Base-by-base conservation (phyloP, 2,329 filamentous ascomycete genomes). In the Fusarium sp. region DNA sequence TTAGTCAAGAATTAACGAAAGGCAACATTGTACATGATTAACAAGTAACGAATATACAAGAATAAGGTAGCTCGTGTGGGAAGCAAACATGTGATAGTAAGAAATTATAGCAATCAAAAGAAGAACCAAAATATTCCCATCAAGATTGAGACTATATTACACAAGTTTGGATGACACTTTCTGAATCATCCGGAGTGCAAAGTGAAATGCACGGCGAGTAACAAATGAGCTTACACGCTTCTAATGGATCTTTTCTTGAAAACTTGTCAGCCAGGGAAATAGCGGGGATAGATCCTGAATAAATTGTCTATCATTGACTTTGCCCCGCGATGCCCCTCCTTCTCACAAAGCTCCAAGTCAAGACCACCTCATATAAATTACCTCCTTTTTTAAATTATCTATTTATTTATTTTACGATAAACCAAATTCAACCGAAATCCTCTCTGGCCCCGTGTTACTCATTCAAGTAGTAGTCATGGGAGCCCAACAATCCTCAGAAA, bases 401-500 rank as follows among this genome's bases (percentile, higher is more conserved):
- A 18, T n/a, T 22, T 22, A 22, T 22, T 22, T 22, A 22, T 22
- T 36, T n/a, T 36, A 13, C 20, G 15, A 27, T 41, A 31, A 31
- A 31, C 13, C 15, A n/a, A 27, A 20, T 39, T 17, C n/a, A 3
- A 11, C 29, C 27, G 15, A n/a, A 47, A 50, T 22, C 25, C n/a
- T 31, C n/a, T 20, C 35, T 41, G 53, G 58, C 54, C 46, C 59
- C 17, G 44, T 42, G 57, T 55, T 58, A 17, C 59, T 57, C 36
- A 29, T 25, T 15, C 36, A 56, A 33, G 38, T 59, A 33, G 46
- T 62, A 59, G 69, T 42, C 44, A 88, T 90, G 88, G 88, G 88
- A 55, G 87, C 86, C 46, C 84, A 88, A 65, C 88, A 90, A 79
- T 90, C 88, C 22, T 84, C 86, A 11, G 77, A 77, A 54, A 80